phyloP scores from a whole-genome alignment of 2,329 filamentous ascomycete species.

The Alternaria dauci region DNA sequence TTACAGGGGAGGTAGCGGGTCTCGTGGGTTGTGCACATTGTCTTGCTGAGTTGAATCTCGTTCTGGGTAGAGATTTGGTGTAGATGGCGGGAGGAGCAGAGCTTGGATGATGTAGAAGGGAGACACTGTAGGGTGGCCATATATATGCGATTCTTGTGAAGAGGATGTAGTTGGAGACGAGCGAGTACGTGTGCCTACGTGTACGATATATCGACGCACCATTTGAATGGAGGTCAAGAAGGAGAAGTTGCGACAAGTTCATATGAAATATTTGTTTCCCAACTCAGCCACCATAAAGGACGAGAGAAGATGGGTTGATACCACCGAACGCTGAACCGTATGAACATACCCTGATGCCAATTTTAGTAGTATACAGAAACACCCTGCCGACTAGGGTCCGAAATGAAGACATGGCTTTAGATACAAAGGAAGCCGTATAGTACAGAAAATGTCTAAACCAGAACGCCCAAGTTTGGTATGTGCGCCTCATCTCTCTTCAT shows the following conservation, averaged over 20 bases:
- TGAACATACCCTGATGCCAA: not conserved
- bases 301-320: not conserved
- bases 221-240: not conserved
- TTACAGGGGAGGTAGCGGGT: not conserved
- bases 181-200: not conserved
- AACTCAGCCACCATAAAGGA: not conserved
- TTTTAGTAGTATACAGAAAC: slow-evolving; percentile 18
- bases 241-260: not conserved
- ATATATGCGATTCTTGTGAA: not conserved
- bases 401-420: slow-evolving; percentile 2
- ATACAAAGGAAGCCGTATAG: slow-evolving; percentile 4
- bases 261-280: not conserved
- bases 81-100: not conserved
- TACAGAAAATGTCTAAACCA: not conserved
- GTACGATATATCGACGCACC: not conserved
- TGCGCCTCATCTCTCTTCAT: not conserved
- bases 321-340: not conserved
- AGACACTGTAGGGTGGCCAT: not conserved
- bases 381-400: not conserved
- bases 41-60: not conserved
- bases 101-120: not conserved
- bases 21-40: not conserved
- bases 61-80: not conserved
- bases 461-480: not conserved
- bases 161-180: not conserved